A percentile compares a stretch with the other conserved stretches of the same genome.
Conservation (phyloP, 352 stramenopile species). For the Phytophthora palmivora region DNA sequence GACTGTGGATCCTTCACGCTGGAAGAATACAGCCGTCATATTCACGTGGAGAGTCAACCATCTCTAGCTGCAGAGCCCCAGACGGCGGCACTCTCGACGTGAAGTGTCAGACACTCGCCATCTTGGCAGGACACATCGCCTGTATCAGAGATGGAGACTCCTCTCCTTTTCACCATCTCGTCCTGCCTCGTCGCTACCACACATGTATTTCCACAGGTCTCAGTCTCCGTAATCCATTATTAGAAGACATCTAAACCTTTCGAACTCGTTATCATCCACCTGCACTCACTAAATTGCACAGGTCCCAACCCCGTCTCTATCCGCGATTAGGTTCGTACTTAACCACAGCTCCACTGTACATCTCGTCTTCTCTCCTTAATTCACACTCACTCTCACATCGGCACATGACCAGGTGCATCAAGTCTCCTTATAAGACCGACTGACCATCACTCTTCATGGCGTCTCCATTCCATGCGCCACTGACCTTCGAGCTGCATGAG, state of each 20-base stretch:
- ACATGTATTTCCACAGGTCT: constrained; percentile 6
- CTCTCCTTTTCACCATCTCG: constrained; percentile 12
- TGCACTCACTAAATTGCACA: neutral
- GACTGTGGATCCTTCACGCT: constrained; percentile 16
- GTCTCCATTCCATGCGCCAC: constrained; percentile 31
- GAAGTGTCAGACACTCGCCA: constrained; percentile 14
- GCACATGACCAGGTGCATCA: constrained; percentile 4
- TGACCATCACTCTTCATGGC: constrained; percentile 26
- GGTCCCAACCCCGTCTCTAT: neutral
- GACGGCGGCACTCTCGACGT: neutral
- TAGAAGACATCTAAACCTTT: neutral
- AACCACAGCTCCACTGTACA: neutral
- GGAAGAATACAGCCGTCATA: constrained; percentile 2
- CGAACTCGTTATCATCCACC: neutral
- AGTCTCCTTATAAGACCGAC: constrained; percentile 1
- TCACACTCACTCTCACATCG: constrained; percentile 5
- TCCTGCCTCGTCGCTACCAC: constrained; percentile 1
- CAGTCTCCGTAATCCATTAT: neutral
- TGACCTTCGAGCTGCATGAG: constrained; percentile 32
- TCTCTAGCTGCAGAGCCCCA: constrained; percentile 13
- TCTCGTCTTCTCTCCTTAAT: constrained; percentile 11
- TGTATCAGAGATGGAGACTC: constrained; percentile 2
- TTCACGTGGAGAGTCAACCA: constrained; percentile 5
- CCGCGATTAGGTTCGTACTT: constrained; percentile 10
- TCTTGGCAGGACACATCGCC: constrained; percentile 16